Evolutionary conservation across 2,329 filamentous ascomycete species (phyloP).

Genomic region (Lomentospora prolificans): DNA sequence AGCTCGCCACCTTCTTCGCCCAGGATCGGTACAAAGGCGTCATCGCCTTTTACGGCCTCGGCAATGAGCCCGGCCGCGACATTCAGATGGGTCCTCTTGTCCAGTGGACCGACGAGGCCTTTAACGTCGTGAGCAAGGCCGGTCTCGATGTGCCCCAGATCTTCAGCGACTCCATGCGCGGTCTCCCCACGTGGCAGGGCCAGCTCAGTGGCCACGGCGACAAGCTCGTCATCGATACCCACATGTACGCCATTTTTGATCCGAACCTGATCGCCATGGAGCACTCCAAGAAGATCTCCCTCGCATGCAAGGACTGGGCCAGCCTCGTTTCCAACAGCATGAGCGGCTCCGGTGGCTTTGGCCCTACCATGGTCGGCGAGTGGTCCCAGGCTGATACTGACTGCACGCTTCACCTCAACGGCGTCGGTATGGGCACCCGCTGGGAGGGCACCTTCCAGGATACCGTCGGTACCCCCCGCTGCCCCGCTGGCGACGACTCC

Average conservation of each 20-base stretch:
- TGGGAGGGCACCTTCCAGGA: constrained; percentile 81
- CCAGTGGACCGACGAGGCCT: constrained; percentile 68
- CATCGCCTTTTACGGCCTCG: constrained; percentile 84
- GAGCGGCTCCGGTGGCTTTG: constrained; percentile 69
- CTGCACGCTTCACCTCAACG: constrained; percentile 78
- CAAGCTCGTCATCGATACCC: constrained; percentile 76
- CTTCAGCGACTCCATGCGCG: constrained; percentile 93
- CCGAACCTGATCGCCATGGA: constrained; percentile 70
- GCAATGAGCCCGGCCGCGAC: constrained; percentile 89
- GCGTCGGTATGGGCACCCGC: constrained; percentile 76
- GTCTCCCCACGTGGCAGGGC: constrained; percentile 82
- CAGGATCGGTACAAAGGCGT: constrained; percentile 90
- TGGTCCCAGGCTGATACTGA: constrained; percentile 98
- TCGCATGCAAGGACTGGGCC: constrained; percentile 83
- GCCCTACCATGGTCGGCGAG: constrained; percentile 89
- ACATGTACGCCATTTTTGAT: constrained; percentile 99
- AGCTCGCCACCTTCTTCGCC: constrained; percentile 83
- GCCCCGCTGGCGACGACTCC: constrained; percentile 53
- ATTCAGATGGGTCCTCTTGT: constrained; percentile 59
- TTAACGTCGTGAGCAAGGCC: constrained; percentile 63
- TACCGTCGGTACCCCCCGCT: constrained; percentile 60
- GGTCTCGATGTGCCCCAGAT: constrained; percentile 64
- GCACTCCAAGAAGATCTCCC: constrained; percentile 74
- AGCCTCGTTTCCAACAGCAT: constrained; percentile 64
- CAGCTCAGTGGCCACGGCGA: constrained; percentile 61